Conservation (phyloP, 2,329 filamentous ascomycete species). For the Fonsecaea nubica region DNA sequence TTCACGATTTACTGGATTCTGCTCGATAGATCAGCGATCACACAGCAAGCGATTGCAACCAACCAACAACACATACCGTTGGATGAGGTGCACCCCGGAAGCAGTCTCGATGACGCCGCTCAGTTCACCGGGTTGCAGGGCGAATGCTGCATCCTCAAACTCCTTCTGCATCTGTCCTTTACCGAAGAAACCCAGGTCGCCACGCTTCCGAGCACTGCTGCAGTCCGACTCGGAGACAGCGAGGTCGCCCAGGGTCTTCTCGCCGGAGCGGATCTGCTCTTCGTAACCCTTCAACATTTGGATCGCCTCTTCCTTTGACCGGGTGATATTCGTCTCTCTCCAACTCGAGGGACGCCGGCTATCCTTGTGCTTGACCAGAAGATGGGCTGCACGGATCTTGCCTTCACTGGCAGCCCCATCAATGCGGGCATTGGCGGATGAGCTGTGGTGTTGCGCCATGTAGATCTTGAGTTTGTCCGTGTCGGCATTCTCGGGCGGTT, state of each 20-base stretch:
- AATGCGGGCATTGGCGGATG: constrained; percentile 52
- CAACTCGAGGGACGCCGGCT: constrained; percentile 91
- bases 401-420: constrained; percentile 61
- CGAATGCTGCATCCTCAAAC: constrained; percentile 95
- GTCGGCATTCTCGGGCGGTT: constrained; percentile 86
- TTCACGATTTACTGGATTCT: constrained; percentile 32
- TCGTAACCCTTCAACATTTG: constrained; percentile 78
- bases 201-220: constrained; percentile 90
- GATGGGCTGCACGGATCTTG: constrained; percentile 91
- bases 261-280: constrained; percentile 73
- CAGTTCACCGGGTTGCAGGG: constrained; percentile 83
- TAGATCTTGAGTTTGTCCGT: constrained; percentile 90
- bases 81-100: constrained; percentile 92
- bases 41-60: background rate
- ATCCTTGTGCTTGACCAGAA: constrained; percentile 90
- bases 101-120: constrained; percentile 89
- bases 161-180: constrained; percentile 97
- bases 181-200: constrained; percentile 94
- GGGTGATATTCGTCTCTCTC: constrained; percentile 87
- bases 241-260: constrained; percentile 76
- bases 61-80: constrained; percentile 68
- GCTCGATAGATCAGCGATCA: constrained; percentile 20
- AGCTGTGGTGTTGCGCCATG: constrained; percentile 86
- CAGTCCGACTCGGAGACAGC: constrained; percentile 92
- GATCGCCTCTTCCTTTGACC: constrained; percentile 84